These are phyloP conservation scores for Halenospora varia DNA, from an alignment of 495 filamentous ascomycete species.

Conservation along the genomic window DNA sequence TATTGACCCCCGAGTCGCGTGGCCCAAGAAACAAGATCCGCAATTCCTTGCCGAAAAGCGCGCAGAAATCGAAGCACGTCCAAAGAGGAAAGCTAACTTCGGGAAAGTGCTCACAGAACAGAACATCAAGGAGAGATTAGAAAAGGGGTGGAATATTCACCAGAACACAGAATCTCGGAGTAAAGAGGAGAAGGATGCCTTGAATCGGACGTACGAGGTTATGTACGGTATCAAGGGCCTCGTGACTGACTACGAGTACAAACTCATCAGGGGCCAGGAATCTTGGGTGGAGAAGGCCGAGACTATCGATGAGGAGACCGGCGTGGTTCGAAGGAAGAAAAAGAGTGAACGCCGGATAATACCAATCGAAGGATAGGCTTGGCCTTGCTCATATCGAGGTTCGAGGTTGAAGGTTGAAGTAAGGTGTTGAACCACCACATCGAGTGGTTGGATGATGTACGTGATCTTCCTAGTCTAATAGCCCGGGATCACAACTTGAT, in stretches of 20 bases:
- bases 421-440: background rate
- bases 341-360: background rate
- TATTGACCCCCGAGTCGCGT: slow-evolving; percentile 43
- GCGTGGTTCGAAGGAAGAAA: background rate
- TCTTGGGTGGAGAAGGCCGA: background rate
- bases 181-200: slow-evolving; percentile 26
- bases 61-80: slow-evolving; percentile 37
- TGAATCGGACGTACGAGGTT: slow-evolving; percentile 24
- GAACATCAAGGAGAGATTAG: slow-evolving; percentile 26
- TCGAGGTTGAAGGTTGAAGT: background rate
- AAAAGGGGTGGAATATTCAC: slow-evolving; percentile 18
- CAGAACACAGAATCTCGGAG: slow-evolving; percentile 21
- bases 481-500: no score
- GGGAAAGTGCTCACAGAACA: slow-evolving; percentile 28
- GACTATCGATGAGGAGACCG: background rate
- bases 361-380: background rate
- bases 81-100: slow-evolving; percentile 35
- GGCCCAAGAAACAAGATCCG: slow-evolving; percentile 29
- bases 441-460: no score
- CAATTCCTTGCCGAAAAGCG: slow-evolving; percentile 38
- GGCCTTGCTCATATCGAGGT: background rate
- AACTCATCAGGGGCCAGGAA: background rate
- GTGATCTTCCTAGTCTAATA: no score
- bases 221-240: slow-evolving; percentile 18
- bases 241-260: background rate